Evolutionary conservation across 768 basidiomycete species (phyloP), one percentile per base, ranked within the genome.

Genomic region (Lanmaoa pseudosensibilis): DNA sequence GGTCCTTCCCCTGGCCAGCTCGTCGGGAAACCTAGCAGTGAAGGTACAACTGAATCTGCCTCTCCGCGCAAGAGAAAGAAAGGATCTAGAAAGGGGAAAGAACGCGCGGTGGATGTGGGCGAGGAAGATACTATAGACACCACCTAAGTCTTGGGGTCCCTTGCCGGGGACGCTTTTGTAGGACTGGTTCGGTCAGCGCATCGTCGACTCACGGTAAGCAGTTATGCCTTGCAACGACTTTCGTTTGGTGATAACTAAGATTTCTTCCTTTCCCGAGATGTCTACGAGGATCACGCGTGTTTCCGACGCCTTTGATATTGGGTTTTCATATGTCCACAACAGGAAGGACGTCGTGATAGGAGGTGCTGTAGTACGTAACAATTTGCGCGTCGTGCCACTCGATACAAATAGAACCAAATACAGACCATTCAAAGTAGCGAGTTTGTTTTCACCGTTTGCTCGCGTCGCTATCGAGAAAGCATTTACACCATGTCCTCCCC

Each of bases 381-480:
- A n/a, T n/a, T n/a, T n/a, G 15, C 15, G 39, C 9, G 25, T 44
- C 21, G 11, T 36, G 65, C 64, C 70, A 71, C 65, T 41, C 34
- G 18, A 30, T 38, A 45, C 60, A 71, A 71, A 71, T 7, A 71
- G 23, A 37, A 15, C 47, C 61, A 71, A 71, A 71, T 15, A 57
- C 48, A 2, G 57, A 54, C 44, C 37, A 57, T 57, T 64, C 69
- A 73, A 69, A 72, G 23, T 52, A 16, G 50, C 38, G 8, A 32
- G 56, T 60, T 64, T 44, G 36, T 63, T 66, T 69, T 63, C 41
- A 8, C 41, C 33, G 13, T 59, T 50, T 52, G 50, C 44, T 64
- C 57, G 60, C 52, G 65, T 66, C 53, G 56, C 57, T 53, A 38
- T 60, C 49, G 58, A 70, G 57, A 51, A 60, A 56, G 47, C 33